These are phyloP conservation scores for Tricholoma saponaceum DNA, from an alignment of 768 basidiomycete species.

Conservation along the genomic window DNA sequence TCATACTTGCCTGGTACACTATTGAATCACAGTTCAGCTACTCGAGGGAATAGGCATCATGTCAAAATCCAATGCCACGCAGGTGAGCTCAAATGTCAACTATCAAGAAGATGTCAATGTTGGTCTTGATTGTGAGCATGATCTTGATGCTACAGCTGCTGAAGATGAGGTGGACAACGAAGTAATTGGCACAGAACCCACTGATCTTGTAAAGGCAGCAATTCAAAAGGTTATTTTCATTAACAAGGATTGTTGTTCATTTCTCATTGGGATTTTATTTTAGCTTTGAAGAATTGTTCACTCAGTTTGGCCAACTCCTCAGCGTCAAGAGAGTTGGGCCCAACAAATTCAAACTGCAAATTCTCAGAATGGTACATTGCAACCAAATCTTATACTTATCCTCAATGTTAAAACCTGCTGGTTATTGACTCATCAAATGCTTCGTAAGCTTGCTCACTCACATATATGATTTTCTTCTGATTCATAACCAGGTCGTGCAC, in stretches of 20 bases:
- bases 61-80: background rate
- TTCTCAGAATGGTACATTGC: background rate
- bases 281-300: conserved; percentile 25
- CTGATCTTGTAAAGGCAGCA: conserved; percentile 5
- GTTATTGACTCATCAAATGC: conserved; percentile 28
- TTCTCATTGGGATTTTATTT: background rate
- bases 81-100: background rate
- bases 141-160: conserved; percentile 3
- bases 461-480: background rate
- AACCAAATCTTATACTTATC: conserved; percentile 20
- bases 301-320: conserved; percentile 18
- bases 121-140: background rate
- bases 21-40: background rate
- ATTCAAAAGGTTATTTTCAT: conserved; percentile 14
- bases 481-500: conserved; percentile 11
- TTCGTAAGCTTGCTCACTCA: conserved; percentile 14
- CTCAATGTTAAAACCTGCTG: conserved; percentile 25
- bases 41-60: conserved; percentile 2
- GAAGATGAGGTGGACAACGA: conserved; percentile 9
- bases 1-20: background rate
- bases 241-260: background rate
- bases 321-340: conserved; percentile 16
- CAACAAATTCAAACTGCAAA: conserved; percentile 8
- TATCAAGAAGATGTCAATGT: background rate
- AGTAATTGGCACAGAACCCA: background rate